These are phyloP conservation scores for Eucalyptus virginea DNA, from an alignment of 345 rosid genomes.

Conservation along the genomic window DNA sequence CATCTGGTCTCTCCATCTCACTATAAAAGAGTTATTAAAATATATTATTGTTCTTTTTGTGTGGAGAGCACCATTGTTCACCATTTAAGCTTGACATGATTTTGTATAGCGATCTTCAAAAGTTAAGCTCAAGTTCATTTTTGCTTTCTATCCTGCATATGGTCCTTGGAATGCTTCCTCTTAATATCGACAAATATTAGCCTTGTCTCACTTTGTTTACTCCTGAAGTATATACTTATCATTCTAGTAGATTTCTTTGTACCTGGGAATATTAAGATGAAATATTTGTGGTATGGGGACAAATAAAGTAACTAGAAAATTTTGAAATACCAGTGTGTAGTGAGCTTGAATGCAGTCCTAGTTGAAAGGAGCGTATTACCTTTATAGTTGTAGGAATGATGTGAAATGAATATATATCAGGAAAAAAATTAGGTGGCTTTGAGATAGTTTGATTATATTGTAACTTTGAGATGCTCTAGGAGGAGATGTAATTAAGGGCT, in stretches of 20 bases:
- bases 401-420: background rate
- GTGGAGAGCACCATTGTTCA: background rate
- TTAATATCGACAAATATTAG: background rate
- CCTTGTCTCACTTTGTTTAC: background rate
- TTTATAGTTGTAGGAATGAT: background rate
- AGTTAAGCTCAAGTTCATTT: background rate
- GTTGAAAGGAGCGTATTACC: background rate
- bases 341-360: background rate
- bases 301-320: background rate
- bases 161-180: background rate
- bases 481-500: background rate
- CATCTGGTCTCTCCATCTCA: background rate
- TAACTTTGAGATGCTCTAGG: background rate
- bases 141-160: background rate
- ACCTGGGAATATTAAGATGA: background rate
- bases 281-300: background rate
- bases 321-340: background rate
- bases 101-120: background rate
- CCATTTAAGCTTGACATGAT: background rate
- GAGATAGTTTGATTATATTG: background rate
- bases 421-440: background rate
- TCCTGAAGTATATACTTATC: background rate
- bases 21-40: background rate
- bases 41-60: background rate
- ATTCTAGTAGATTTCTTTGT: background rate